phyloP scores from a whole-genome alignment of 2,329 filamentous ascomycete genomes.

The Colletotrichum shisoi region DNA sequence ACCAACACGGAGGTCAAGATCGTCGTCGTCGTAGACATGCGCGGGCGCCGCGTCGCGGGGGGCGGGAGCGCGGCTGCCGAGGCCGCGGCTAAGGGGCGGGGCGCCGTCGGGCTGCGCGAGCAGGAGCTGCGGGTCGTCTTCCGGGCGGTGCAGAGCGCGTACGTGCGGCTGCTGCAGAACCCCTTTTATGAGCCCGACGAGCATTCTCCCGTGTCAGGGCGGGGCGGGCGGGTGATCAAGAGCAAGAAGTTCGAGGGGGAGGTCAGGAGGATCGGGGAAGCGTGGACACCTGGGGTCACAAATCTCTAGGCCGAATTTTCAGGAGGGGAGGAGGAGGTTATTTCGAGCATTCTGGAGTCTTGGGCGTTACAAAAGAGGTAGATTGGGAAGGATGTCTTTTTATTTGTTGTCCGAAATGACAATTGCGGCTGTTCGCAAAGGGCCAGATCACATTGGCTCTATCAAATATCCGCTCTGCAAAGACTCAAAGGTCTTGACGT shows the following conservation, averaged over 20 bases:
- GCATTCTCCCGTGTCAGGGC: constrained; percentile 67
- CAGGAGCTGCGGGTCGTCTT: constrained; percentile 92
- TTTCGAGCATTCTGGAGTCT: constrained; percentile 16
- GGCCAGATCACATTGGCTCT: constrained; percentile 12
- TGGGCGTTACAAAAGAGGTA: background rate
- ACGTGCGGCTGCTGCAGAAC: constrained; percentile 87
- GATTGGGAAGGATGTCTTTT: background rate
- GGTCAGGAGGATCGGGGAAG: constrained; percentile 83
- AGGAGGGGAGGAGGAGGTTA: background rate
- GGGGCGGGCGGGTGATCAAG: constrained; percentile 74
- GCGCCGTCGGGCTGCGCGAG: constrained; percentile 75
- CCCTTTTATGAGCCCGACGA: constrained; percentile 94
- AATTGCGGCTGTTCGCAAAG: constrained; percentile 1
- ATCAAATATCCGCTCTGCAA: constrained; percentile 9
- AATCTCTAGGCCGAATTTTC: constrained; percentile 57
- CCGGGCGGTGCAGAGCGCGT: constrained; percentile 89
- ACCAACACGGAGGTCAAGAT: constrained; percentile 95
- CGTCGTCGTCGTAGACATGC: constrained; percentile 89
- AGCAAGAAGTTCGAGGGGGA: constrained; percentile 83
- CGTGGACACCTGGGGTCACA: constrained; percentile 78
- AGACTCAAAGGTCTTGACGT: constrained; percentile 32
- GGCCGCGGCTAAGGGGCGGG: constrained; percentile 45
- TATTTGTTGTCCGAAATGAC: background rate
- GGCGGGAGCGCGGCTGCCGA: constrained; percentile 18
- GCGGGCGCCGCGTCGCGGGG: constrained; percentile 67